A percentile compares a stretch with the other conserved stretches of the same genome.
Evolutionary conservation across 169 alveolate species (phyloP).

Genomic region (Cryptosporidium viatorum): DNA sequence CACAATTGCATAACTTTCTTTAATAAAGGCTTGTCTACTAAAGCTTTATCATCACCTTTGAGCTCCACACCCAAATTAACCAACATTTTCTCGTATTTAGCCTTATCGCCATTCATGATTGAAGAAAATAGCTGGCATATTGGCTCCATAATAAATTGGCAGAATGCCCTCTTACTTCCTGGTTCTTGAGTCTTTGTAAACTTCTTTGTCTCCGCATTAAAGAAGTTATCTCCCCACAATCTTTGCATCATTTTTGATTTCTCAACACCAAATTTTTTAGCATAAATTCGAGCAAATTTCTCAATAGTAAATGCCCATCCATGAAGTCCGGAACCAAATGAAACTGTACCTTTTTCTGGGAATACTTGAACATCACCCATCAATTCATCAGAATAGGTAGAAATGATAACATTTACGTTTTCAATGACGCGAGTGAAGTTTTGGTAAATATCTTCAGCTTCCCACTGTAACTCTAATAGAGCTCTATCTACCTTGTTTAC

Average conservation of each 20-base stretch:
- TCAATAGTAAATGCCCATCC: constrained; percentile 99
- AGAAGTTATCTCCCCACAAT: constrained; percentile 99
- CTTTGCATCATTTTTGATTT: constrained; percentile 95
- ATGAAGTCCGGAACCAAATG: constrained; percentile 98
- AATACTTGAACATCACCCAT: constrained; percentile 96
- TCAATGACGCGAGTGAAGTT: constrained; percentile 96
- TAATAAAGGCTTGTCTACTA: constrained; percentile 95
- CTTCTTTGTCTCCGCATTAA: constrained; percentile 94
- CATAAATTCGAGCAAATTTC: constrained; percentile 95
- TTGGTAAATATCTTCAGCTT: constrained; percentile 97
- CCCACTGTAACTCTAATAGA: constrained; percentile 96
- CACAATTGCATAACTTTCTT: constrained; percentile 98
- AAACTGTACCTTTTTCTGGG: constrained; percentile 98
- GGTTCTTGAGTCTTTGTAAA: constrained; percentile 91
- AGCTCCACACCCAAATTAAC: constrained; percentile 92
- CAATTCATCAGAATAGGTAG: constrained; percentile 94
- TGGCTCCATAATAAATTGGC: constrained; percentile 98
- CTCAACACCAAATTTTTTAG: constrained; percentile 95
- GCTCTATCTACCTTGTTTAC: constrained; percentile 99
- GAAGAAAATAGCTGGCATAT: constrained; percentile 93
- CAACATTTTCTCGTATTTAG: constrained; percentile 92
- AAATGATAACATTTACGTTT: constrained; percentile 96
- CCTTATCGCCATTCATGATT: constrained; percentile 93
- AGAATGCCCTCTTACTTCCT: constrained; percentile 94
- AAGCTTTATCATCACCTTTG: constrained; percentile 95